Conservation (phyloP, 1,139 yeast species). For the Meyerozyma guilliermondii region DNA sequence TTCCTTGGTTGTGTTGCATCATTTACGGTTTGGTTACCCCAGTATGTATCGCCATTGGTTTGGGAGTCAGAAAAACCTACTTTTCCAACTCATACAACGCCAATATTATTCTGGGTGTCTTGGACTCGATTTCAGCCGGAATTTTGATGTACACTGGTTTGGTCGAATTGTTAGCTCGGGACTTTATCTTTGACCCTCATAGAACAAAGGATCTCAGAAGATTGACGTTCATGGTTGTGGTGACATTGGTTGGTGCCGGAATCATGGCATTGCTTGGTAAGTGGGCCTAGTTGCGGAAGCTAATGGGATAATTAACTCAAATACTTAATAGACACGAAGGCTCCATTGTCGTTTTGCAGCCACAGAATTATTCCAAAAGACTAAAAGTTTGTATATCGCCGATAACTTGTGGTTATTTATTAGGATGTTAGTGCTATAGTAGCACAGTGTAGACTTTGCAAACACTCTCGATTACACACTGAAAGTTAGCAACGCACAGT, state of each 20-base stretch:
- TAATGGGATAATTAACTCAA: no score
- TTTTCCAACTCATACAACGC: slow-evolving; percentile 58
- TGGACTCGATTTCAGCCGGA: slow-evolving; percentile 84
- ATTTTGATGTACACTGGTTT: slow-evolving; percentile 80
- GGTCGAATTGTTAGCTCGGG: slow-evolving; percentile 86
- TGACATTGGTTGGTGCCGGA: slow-evolving; percentile 68
- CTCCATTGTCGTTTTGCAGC: no score
- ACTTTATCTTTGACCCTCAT: slow-evolving; percentile 66
- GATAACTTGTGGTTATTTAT: no score
- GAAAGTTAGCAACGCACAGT: no score
- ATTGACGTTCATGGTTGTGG: slow-evolving; percentile 33
- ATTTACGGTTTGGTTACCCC: slow-evolving; percentile 78
- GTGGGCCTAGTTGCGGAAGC: slow-evolving; percentile 86
- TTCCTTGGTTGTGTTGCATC: slow-evolving; percentile 57
- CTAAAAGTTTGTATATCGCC: no score
- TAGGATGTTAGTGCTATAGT: no score
- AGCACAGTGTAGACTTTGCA: no score
- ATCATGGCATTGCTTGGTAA: slow-evolving; percentile 81
- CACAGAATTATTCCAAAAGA: no score
- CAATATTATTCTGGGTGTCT: slow-evolving; percentile 67
- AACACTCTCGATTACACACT: no score
- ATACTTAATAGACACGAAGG: no score
- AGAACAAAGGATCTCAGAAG: slow-evolving; percentile 41
- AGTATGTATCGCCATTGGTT: slow-evolving; percentile 77
- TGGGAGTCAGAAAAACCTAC: slow-evolving; percentile 71